Base-by-base conservation (phyloP, 2,329 filamentous ascomycete genomes). In the Epichloe typhina region DNA sequence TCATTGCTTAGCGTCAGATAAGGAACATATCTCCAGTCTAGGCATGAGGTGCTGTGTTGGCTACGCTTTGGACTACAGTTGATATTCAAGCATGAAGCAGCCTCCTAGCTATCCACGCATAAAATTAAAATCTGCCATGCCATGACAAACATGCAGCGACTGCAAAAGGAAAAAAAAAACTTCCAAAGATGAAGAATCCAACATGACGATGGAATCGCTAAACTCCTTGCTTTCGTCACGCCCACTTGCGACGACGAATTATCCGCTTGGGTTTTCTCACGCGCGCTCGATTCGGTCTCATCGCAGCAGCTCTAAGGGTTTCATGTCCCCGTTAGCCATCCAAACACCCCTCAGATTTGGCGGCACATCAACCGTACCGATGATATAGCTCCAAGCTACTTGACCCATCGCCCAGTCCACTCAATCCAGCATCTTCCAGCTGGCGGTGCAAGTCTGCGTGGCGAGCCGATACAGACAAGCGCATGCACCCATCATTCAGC, bases 351-450 rank as follows among this genome's bases (percentile, higher is more conserved):
- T 15, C 19, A 31, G 23, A 13, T 19, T 31, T 31, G n/a, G 15
- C 7, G 19, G 42, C 8, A 12, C 11, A n/a, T 17, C 13, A 21
- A 15, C 26, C 49, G 43, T 44, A 50, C 52, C 47, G 46, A 37
- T 50, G 47, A 35, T 54, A 54, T n/a, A 49, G 17, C n/a, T 37
- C 19, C 11, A 47, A 5, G 12, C 47, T 48, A 12, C 39, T 26
- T 37, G 39, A 19, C 4, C 23, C 44, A 37, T 53, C 47, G 12
- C 49, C 44, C 5, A 55, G 46, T 1, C 53, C 53, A 11, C 46
- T 42, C n/a, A 55, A 15, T 13, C 53, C 53, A 6, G 51, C 52
- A 12, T 50, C 42, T 21, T 51, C 36, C 40, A 55, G 46, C 15
- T 52, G 44, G 19, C 19, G 51, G 40, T 52, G 43, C 7, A 55